A percentile compares a stretch with the other conserved stretches of the same genome.
Evolutionary conservation across 805 yeast species (phyloP).

Genomic region (Candida caryicola): DNA sequence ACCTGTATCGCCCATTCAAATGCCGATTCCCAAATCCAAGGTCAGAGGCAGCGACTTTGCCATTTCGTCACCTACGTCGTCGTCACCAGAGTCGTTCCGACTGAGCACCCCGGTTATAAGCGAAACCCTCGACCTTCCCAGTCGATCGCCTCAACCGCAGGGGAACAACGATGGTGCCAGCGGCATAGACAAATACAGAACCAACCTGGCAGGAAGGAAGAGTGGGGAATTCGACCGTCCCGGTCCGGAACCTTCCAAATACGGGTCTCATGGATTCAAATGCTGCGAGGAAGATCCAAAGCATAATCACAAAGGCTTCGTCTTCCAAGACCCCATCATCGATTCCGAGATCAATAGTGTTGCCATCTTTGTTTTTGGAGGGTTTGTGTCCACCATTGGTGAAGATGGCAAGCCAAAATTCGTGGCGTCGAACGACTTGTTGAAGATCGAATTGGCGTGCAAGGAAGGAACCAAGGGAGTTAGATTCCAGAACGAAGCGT

Average conservation of each 20-base stretch:
- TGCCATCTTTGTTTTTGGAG: conserved; percentile 39
- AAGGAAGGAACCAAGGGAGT: conserved; percentile 14
- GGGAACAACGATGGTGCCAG: background rate
- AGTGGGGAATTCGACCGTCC: no score
- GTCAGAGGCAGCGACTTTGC: background rate
- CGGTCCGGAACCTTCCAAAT: no score
- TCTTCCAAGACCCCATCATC: conserved; percentile 10
- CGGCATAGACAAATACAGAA: no score
- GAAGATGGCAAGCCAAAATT: conserved; percentile 20
- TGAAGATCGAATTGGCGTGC: conserved; percentile 32
- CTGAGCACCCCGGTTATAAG: background rate
- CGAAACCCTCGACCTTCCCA: background rate
- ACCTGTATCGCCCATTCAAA: conserved; percentile 21
- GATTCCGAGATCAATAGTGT: conserved; percentile 14
- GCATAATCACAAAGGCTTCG: background rate
- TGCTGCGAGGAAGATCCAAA: background rate
- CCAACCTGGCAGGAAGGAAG: no score
- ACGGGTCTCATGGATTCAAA: background rate
- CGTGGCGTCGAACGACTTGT: conserved; percentile 31
- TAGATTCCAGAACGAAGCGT: conserved; percentile 21
- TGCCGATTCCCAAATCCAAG: background rate
- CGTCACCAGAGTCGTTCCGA: conserved; percentile 1
- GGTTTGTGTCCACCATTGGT: conserved; percentile 21
- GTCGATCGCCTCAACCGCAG: background rate
- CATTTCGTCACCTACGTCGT: conserved; percentile 1